Conservation (phyloP, 257 asterid genomes). For the Nicotiana paniculata region DNA sequence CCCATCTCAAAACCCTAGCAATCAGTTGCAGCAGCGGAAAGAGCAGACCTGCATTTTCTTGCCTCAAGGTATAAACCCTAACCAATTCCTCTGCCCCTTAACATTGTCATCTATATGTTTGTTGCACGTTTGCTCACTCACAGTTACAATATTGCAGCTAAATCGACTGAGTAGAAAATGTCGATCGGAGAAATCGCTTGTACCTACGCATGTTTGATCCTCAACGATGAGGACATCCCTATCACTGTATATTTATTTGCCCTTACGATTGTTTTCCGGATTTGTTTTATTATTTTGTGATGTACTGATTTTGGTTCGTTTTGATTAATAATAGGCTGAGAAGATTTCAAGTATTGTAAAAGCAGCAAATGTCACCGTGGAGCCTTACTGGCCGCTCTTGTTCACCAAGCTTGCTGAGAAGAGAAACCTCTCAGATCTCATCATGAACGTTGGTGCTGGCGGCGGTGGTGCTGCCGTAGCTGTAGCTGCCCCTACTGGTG, state of each 20-base stretch:
- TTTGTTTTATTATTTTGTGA: not conserved
- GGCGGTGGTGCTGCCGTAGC: constrained; percentile 55
- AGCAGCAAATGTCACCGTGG: constrained; percentile 56
- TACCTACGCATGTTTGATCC: constrained; percentile 61
- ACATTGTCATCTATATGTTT: not conserved
- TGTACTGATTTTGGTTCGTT: not conserved
- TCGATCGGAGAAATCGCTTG: constrained; percentile 54
- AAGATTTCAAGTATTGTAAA: constrained; percentile 43
- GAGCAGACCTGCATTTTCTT: not conserved
- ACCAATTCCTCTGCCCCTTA: not conserved
- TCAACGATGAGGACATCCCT: constrained; percentile 64
- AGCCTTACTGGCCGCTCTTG: constrained; percentile 73
- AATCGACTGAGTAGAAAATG: constrained; percentile 19
- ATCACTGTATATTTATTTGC: constrained; percentile 32
- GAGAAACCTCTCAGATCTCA: constrained; percentile 52
- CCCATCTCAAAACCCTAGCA: not conserved
- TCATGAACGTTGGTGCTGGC: constrained; percentile 58
- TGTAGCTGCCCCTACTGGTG: constrained; percentile 38
- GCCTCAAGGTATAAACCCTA: not conserved
- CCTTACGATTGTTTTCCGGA: not conserved
- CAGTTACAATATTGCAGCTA: not conserved
- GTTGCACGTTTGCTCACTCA: not conserved
- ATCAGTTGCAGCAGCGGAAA: not conserved
- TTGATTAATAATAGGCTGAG: constrained; percentile 41
- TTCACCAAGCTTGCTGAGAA: constrained; percentile 67